These are phyloP conservation scores for Xylaria sp. DNA, from an alignment of 2,329 filamentous ascomycete species.

Conservation along the genomic window DNA sequence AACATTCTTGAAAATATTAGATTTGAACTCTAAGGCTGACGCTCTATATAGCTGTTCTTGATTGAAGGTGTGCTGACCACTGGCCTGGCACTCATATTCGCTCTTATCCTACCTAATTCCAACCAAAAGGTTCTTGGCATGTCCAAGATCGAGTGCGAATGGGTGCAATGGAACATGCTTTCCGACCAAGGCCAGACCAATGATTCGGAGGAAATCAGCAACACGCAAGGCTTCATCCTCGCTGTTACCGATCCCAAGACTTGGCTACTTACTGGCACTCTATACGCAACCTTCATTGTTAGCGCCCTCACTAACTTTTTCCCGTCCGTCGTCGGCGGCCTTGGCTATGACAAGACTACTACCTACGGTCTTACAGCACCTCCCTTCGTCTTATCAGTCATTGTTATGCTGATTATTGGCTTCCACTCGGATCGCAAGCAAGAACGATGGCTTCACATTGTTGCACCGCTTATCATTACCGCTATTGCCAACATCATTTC, in stretches of 20 bases:
- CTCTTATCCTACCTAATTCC: slow-evolving; percentile 40
- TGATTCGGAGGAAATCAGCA: slow-evolving; percentile 45
- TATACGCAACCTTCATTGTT: slow-evolving; percentile 49
- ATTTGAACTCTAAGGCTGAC: background rate
- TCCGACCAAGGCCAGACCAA: slow-evolving; percentile 41
- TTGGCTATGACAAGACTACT: slow-evolving; percentile 55
- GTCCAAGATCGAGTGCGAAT: slow-evolving; percentile 40
- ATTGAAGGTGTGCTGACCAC: slow-evolving; percentile 41
- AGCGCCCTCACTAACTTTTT: slow-evolving; percentile 48
- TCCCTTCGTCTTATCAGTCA: slow-evolving; percentile 48
- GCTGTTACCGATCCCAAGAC: slow-evolving; percentile 52
- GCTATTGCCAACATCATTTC: slow-evolving; percentile 48
- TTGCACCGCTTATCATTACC: slow-evolving; percentile 44
- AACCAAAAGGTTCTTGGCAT: slow-evolving; percentile 40
- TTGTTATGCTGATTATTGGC: slow-evolving; percentile 50
- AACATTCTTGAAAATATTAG: background rate
- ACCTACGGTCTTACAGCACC: slow-evolving; percentile 43
- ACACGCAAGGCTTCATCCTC: slow-evolving; percentile 46
- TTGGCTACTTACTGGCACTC: slow-evolving; percentile 52
- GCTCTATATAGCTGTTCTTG: slow-evolving; percentile 34
- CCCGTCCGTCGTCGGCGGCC: slow-evolving; percentile 55
- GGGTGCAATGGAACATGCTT: slow-evolving; percentile 42
- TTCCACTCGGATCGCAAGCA: slow-evolving; percentile 48
- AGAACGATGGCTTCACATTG: slow-evolving; percentile 47
- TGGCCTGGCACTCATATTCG: slow-evolving; percentile 36